phyloP scores from a whole-genome alignment of 1,284 basidiomycete species.

The Malassezia yamatoensis region DNA sequence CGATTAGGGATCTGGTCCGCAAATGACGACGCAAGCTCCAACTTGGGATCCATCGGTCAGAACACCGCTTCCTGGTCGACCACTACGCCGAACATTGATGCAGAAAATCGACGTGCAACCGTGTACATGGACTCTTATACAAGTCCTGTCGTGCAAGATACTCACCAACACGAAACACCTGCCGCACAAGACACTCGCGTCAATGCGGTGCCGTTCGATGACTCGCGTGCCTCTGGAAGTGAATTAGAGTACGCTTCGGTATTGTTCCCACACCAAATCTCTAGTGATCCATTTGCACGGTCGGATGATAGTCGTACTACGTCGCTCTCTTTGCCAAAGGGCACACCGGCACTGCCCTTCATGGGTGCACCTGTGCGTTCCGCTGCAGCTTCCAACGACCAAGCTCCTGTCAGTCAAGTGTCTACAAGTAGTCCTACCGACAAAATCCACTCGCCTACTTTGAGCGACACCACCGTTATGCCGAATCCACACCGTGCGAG shows the following conservation, averaged over 20 bases:
- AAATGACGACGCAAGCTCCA: not conserved
- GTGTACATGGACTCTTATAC: not conserved
- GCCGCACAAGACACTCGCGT: no score
- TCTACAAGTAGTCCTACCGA: no score
- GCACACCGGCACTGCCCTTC: not conserved
- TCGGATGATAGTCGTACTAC: not conserved
- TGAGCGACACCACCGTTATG: not conserved
- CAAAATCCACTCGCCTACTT: not conserved
- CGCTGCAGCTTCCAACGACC: no score
- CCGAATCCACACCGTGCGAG: not conserved
- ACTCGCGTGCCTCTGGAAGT: not conserved
- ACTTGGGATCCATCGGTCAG: not conserved
- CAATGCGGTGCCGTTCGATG: not conserved
- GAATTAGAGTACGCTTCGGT: not conserved
- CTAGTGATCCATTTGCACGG: not conserved
- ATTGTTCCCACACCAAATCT: not conserved
- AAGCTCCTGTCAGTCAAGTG: no score
- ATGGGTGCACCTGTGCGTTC: conserved; percentile 1
- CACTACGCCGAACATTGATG: not conserved
- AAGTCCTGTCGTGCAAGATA: not conserved
- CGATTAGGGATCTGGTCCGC: not conserved
- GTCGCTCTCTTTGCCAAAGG: not conserved
- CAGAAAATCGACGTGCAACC: not conserved
- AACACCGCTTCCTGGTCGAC: not conserved
- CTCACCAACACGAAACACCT: no score